Evolutionary conservation across 768 basidiomycete genomes (phyloP).

Genomic region (Boletus fagicola): DNA sequence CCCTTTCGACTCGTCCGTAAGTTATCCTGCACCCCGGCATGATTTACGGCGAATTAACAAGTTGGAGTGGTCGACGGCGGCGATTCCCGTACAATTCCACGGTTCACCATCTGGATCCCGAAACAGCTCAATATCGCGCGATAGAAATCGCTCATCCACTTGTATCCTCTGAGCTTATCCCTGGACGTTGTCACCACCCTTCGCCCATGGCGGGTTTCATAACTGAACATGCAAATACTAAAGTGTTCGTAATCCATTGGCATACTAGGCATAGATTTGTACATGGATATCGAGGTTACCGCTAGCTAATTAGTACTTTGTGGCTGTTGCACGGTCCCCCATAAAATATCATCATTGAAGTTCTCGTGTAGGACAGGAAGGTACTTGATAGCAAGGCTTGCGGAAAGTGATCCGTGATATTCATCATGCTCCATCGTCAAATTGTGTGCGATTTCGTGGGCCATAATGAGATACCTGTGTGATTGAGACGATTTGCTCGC

Average conservation of each 20-base stretch:
- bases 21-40: no score
- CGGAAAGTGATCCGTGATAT: slow-evolving; percentile 24
- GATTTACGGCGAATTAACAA: no score
- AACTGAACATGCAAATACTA: background rate
- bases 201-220: background rate
- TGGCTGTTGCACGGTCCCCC: background rate
- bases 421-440: slow-evolving; percentile 24
- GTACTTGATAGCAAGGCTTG: slow-evolving; percentile 7
- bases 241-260: background rate
- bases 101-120: background rate
- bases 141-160: background rate
- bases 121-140: no score
- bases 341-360: background rate
- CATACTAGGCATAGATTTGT: background rate
- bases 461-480: slow-evolving; percentile 30
- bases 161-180: no score
- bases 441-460: slow-evolving; percentile 30
- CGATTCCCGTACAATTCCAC: background rate
- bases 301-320: background rate
- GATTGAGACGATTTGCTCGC: background rate
- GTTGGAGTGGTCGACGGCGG: background rate
- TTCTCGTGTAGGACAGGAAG: slow-evolving; percentile 1
- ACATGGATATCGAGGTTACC: background rate
- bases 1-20: no score
- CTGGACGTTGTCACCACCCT: background rate